Evolutionary conservation across 164 flowering plant species (phyloP).

Genomic region (Berberis thunbergii): DNA sequence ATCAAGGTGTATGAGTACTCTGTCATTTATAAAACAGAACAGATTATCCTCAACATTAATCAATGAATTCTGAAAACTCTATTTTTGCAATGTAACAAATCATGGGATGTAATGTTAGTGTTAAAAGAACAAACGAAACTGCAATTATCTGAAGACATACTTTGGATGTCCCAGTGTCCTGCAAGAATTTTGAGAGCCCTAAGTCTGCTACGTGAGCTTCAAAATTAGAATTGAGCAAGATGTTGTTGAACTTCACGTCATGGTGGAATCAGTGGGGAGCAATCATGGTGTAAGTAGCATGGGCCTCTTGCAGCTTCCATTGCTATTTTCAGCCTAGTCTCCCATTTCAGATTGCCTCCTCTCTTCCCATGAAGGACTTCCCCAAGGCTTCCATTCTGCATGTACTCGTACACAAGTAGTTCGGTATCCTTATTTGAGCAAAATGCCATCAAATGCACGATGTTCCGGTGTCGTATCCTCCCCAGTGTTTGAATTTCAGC

Average conservation of each 20-base stretch:
- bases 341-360: slow-evolving; percentile 55
- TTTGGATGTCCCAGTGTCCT: slow-evolving; percentile 55
- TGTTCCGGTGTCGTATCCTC: slow-evolving; percentile 56
- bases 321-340: slow-evolving; percentile 50
- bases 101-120: slow-evolving; percentile 27
- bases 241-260: slow-evolving; percentile 76
- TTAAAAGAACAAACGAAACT: slow-evolving; percentile 81
- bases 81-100: neutral
- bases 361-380: slow-evolving; percentile 63
- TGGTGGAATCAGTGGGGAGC: slow-evolving; percentile 63
- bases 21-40: slow-evolving; percentile 15
- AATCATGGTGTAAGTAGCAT: slow-evolving; percentile 76
- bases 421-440: slow-evolving; percentile 60
- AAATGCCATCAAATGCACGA: slow-evolving; percentile 51
- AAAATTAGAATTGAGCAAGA: slow-evolving; percentile 46
- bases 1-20: slow-evolving; percentile 73
- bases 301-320: slow-evolving; percentile 68
- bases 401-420: slow-evolving; percentile 69
- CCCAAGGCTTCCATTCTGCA: slow-evolving; percentile 79
- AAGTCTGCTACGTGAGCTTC: slow-evolving; percentile 86
- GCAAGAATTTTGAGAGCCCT: slow-evolving; percentile 70
- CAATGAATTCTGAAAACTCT: neutral
- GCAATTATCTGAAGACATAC: slow-evolving; percentile 70
- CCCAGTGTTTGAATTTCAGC: slow-evolving; percentile 68
- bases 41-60: neutral